Percentiles rank a stretch among this genome's conserved stretches.
phyloP scores from a whole-genome alignment of 208 protist species.

The Trypanosoma lewisi region DNA sequence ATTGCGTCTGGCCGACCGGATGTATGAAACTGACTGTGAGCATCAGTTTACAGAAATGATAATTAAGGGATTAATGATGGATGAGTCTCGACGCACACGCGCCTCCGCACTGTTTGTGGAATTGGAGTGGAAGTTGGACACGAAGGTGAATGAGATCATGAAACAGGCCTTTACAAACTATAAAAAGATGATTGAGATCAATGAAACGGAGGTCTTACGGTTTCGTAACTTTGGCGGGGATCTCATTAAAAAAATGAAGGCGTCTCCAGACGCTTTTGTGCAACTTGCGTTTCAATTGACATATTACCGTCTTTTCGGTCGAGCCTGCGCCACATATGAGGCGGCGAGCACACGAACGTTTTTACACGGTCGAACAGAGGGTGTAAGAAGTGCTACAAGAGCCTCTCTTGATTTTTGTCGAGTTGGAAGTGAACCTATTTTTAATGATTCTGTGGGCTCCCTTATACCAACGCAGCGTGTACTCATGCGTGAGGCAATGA shows the following conservation, averaged over 20 bases:
- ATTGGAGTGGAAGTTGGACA: constrained; percentile 28
- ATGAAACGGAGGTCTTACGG: constrained; percentile 33
- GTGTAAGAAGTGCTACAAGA: constrained; percentile 29
- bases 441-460: constrained; percentile 20
- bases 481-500: constrained; percentile 24
- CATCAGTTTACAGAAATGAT: constrained; percentile 5
- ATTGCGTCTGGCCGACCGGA: constrained; percentile 33
- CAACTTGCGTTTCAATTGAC: constrained; percentile 45
- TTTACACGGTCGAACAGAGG: constrained; percentile 46
- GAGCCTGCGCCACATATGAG: constrained; percentile 40
- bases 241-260: constrained; percentile 27
- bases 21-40: constrained; percentile 30
- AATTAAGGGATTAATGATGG: neutral
- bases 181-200: constrained; percentile 28
- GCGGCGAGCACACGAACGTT: constrained; percentile 44
- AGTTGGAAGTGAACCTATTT: constrained; percentile 9
- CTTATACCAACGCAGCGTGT: constrained; percentile 19
- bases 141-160: constrained; percentile 18
- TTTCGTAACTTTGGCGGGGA: constrained; percentile 38
- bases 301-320: constrained; percentile 41
- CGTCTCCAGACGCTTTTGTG: constrained; percentile 46
- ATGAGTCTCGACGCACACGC: neutral
- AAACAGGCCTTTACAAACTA: constrained; percentile 26
- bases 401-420: constrained; percentile 30
- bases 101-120: neutral